Evolutionary conservation across 768 basidiomycete species (phyloP), one percentile per base, ranked within the genome.

Genomic region (Multifurca ochricompacta): DNA sequence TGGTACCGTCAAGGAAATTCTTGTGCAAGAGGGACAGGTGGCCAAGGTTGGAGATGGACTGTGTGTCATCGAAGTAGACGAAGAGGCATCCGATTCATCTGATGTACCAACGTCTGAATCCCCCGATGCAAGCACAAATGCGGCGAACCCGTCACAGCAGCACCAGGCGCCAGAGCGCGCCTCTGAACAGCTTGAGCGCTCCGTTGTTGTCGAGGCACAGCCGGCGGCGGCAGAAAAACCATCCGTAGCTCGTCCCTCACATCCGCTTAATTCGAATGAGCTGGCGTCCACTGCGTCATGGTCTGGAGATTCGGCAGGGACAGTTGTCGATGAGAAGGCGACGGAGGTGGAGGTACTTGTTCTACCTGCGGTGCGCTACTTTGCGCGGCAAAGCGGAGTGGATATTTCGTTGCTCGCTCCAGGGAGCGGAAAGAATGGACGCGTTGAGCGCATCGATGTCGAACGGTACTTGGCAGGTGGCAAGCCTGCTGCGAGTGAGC

Each of bases 41-140:
- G 88, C 87, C 18, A 89, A 89, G 64, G 91, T 92, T 16, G 90
- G 91, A 30, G 70, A 77, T 18, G 81, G 81, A 9, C 73, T 93
- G 2, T 93, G 90, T 67, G 61, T 82, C 10, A 90, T 93, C 48
- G 88, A 91, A 61, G 82, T 83, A n/a, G 84, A 86, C 13, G 81
- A 82, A 54, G 85, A 83, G 40, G 67, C 42, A 0, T 34, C 53
- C n/a, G 56, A 47, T 6, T 62, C 62, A 13, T 53, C 50, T 3
- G 51, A 47, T 13, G 57, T 51, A 0, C 66, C 64, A 4, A 66
- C 45, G 19, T 30, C 49, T 39, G 30, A 32, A 4, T 16, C 30
- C 13, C 27, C 25, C 8, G 23, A 34, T n/a, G 7, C 35, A 9
- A 32, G 23, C 11, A 3, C 37, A 16, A 39, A 11, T 8, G 19